phyloP scores from a whole-genome alignment of 225 moss, liverwort and hornwort genomes.

The Bryoerythrophyllum caledonicum region DNA sequence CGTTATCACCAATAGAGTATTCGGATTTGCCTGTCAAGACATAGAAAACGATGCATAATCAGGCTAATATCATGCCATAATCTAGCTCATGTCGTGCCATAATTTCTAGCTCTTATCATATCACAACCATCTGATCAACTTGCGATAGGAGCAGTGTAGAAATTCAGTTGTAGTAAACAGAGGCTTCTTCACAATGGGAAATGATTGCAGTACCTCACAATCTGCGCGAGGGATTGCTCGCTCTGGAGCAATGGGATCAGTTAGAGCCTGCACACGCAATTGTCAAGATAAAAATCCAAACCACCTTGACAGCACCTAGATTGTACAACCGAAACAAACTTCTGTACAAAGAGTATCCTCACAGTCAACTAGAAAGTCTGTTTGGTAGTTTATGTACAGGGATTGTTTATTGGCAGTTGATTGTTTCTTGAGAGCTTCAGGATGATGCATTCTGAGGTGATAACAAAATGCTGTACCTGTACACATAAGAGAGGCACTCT shows the following conservation, averaged over 20 bases:
- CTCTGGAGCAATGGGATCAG: constrained; percentile 91
- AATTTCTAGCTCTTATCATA: not conserved
- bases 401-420: not conserved
- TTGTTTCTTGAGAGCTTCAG: not conserved
- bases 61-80: not conserved
- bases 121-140: not conserved
- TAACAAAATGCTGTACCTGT: constrained; percentile 51
- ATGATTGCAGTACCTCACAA: constrained; percentile 55
- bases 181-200: not conserved
- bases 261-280: constrained; percentile 59
- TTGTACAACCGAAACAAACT: too few species aligned
- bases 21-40: constrained; percentile 64
- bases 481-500: constrained; percentile 89
- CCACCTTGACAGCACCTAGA: not conserved
- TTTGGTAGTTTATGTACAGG: too few species aligned
- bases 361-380: too few species aligned
- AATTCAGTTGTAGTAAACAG: not conserved
- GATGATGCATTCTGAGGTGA: not conserved
- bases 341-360: too few species aligned
- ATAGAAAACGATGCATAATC: not conserved
- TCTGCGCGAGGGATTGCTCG: constrained; percentile 77
- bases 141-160: not conserved
- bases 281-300: constrained; percentile 1
- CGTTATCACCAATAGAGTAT: constrained; percentile 81
- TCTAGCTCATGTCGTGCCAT: too few species aligned